Evolutionary conservation across 2,329 filamentous ascomycete species (phyloP).

Genomic region (Cryphonectria naterciae): DNA sequence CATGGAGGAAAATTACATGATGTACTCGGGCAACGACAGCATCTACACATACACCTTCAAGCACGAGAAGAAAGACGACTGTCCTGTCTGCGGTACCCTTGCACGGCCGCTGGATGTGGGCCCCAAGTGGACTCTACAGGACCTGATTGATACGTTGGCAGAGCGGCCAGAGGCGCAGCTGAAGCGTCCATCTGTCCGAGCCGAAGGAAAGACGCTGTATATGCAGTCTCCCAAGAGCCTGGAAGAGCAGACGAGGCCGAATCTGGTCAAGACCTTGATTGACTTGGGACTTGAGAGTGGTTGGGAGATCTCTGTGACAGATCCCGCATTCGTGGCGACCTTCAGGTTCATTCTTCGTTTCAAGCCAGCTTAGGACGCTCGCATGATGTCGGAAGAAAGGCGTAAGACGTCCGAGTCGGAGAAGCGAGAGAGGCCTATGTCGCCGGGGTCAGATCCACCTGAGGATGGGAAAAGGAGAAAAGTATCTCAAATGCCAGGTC

Average conservation of each 20-base stretch:
- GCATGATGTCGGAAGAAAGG: conserved; percentile 1
- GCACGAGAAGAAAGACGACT: conserved; percentile 92
- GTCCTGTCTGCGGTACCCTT: conserved; percentile 87
- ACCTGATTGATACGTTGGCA: conserved; percentile 83
- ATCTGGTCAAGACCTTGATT: conserved; percentile 75
- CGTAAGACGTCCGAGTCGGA: not conserved
- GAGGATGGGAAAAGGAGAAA: conserved; percentile 15
- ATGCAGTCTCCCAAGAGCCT: conserved; percentile 83
- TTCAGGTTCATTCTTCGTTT: conserved; percentile 61
- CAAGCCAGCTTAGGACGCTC: conserved; percentile 34
- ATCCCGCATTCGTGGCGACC: conserved; percentile 81
- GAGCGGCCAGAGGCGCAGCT: conserved; percentile 87
- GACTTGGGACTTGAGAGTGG: conserved; percentile 76
- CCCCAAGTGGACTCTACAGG: conserved; percentile 72
- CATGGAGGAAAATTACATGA: conserved; percentile 91
- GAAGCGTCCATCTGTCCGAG: conserved; percentile 86
- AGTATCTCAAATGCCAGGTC: not conserved
- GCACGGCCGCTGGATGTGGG: conserved; percentile 76
- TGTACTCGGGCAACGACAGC: conserved; percentile 95
- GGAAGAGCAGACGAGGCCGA: conserved; percentile 82
- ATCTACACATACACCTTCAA: conserved; percentile 98
- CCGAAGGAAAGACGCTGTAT: conserved; percentile 82
- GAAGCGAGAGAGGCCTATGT: conserved; percentile 6
- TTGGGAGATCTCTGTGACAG: conserved; percentile 89
- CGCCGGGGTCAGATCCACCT: not conserved